Conservation (phyloP, 768 basidiomycete genomes). For the Pisolithus microcarpus region DNA sequence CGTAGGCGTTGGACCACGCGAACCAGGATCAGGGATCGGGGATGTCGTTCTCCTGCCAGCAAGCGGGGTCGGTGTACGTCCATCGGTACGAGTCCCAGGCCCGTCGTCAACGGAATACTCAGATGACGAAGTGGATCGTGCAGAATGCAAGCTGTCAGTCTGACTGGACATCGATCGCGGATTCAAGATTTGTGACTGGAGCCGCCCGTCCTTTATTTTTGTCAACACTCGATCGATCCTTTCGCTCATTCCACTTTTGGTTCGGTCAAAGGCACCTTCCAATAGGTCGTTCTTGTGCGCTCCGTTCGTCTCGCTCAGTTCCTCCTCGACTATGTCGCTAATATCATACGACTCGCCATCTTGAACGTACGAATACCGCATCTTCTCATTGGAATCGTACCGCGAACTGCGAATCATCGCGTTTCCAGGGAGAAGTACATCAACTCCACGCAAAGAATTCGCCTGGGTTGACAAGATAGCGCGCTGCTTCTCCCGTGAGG, state of each 20-base stretch:
- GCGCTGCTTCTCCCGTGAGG: constrained; percentile 76
- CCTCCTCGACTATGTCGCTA: constrained; percentile 87
- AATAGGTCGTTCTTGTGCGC: constrained; percentile 52
- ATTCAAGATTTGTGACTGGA: constrained; percentile 24
- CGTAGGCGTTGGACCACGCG: constrained; percentile 26
- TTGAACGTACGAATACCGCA: constrained; percentile 92
- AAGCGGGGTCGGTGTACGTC: constrained; percentile 27
- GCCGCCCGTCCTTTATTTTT: constrained; percentile 64
- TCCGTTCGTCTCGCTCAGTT: constrained; percentile 54
- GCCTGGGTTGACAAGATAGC: constrained; percentile 79
- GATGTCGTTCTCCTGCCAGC: constrained; percentile 17
- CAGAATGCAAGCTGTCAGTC: constrained; percentile 22
- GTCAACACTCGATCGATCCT: constrained; percentile 68
- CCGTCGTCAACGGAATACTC: constrained; percentile 51
- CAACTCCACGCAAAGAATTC: constrained; percentile 82
- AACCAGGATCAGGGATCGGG: constrained; percentile 14
- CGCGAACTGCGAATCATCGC: constrained; percentile 81
- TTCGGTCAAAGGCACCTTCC: constrained; percentile 55
- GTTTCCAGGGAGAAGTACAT: constrained; percentile 79
- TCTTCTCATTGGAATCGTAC: constrained; percentile 58
- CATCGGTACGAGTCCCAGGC: constrained; percentile 6
- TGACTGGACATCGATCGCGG: constrained; percentile 5
- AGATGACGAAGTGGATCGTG: constrained; percentile 34
- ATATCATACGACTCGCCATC: constrained; percentile 92
- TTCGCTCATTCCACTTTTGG: constrained; percentile 55